Conservation (phyloP, 2,329 filamentous ascomycete genomes). For the Helicocarpus griseus region DNA sequence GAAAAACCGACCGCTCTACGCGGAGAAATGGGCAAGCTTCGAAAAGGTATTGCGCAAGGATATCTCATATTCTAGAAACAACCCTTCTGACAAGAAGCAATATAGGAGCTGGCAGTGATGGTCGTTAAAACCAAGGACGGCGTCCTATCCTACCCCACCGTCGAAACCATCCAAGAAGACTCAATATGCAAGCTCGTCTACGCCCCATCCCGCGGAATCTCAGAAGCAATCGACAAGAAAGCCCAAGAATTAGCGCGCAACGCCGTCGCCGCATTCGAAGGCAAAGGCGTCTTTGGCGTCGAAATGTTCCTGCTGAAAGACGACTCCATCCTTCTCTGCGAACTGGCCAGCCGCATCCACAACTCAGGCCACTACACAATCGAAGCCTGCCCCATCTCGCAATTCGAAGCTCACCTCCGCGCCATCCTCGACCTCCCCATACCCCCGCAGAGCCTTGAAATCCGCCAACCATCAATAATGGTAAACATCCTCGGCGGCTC, state of each 20-base stretch:
- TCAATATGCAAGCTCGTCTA: conserved; percentile 91
- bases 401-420: conserved; percentile 83
- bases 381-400: conserved; percentile 78
- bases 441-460: conserved; percentile 37
- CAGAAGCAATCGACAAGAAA: conserved; percentile 48
- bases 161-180: conserved; percentile 92
- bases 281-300: conserved; percentile 89
- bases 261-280: conserved; percentile 70
- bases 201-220: conserved; percentile 66
- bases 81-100: conserved; percentile 8
- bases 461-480: conserved; percentile 43
- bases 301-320: conserved; percentile 85
- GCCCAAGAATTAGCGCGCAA: conserved; percentile 70
- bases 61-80: not conserved
- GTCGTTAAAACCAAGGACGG: conserved; percentile 78
- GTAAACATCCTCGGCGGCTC: conserved; percentile 48
- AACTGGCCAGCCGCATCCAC: conserved; percentile 74
- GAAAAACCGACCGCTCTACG: conserved; percentile 63
- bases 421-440: conserved; percentile 68
- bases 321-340: conserved; percentile 67
- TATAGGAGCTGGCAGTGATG: conserved; percentile 76
- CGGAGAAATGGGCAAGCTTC: conserved; percentile 83
- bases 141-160: conserved; percentile 69
- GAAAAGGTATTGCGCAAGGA: conserved; percentile 39
- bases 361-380: conserved; percentile 96